Conservation (phyloP, 139 green algal genomes). For the Coelastrella sp. region DNA sequence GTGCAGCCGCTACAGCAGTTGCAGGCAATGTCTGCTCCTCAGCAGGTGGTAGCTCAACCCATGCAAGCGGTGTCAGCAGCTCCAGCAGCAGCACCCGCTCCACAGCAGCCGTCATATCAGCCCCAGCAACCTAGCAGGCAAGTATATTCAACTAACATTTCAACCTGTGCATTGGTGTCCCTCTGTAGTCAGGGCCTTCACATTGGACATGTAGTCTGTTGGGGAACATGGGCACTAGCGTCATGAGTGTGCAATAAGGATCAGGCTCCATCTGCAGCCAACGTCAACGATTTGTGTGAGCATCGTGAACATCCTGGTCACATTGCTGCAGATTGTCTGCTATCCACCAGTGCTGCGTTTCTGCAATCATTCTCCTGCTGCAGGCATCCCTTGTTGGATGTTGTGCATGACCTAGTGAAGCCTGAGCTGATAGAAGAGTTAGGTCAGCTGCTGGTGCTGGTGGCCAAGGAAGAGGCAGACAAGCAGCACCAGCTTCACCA, state of each 20-base stretch:
- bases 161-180: no score
- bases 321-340: no score
- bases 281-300: no score
- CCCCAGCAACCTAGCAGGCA: not conserved
- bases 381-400: constrained; percentile 26
- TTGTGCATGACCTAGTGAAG: constrained; percentile 57
- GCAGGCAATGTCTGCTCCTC: not conserved
- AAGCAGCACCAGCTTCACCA: constrained; percentile 9
- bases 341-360: not conserved
- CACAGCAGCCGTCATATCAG: not conserved
- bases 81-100: not conserved
- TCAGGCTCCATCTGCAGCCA: no score
- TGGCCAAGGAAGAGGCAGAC: constrained; percentile 49
- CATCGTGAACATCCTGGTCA: no score
- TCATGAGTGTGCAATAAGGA: no score
- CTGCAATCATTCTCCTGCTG: not conserved
- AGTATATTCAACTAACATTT: no score
- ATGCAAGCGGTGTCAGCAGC: not conserved
- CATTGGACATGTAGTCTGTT: no score
- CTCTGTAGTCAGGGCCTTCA: no score
- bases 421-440: constrained; percentile 62
- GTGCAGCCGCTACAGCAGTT: constrained; percentile 5
- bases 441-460: constrained; percentile 51
- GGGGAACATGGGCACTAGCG: no score
- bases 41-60: not conserved